Base-by-base conservation (phyloP, 2,329 filamentous ascomycete genomes). In the Clarireedia homoeocarpa region DNA sequence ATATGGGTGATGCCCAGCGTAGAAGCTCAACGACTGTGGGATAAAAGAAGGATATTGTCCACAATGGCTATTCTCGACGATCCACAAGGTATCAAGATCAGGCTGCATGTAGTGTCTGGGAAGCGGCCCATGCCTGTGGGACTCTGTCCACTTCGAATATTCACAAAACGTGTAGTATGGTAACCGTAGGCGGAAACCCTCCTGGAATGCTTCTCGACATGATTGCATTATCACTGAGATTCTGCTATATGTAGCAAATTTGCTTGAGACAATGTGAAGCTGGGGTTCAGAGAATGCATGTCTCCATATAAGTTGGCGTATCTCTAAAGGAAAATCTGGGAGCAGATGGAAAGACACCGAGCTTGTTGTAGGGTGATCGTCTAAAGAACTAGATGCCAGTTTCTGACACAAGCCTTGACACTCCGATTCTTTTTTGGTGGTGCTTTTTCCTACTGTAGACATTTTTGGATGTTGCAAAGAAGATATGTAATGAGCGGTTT, bases 21-120 rank as follows among this genome's bases (percentile, higher is more conserved):
- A 20, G 7, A 53, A 6, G 10, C 30, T 34, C 10, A n/a, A 42
- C 7, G 4, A 36, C 5, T 2, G 20, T 38, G 27, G 3, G 3
- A 47, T 26, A 42, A 15, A 53, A 4, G n/a, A 46, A 23, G n/a
- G 6, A 6, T n/a, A 42, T 6, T 7, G 2, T n/a, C 7, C 5
- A 17, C 20, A 9, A 30, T 5, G 12, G 7, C 1, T 27, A 2
- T n/a, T 24, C 14, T 26, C 20, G 36, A 36, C 15, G 3, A 53
- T 24, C 40, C 27, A 53, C 14, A 47, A 24, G 15, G 36, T 47
- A 24, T 53, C 51, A 6, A 44, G 14, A 20, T 53, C 20, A n/a
- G 42, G 42, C 15, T 53, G 34, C 51, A 53, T 53, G 7, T 53
- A 53, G 14, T 53, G 42, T 6, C 36, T 53, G 12, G 51, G 51